Base-by-base conservation (phyloP, 495 filamentous ascomycete genomes). In the Entonaema liquescens region DNA sequence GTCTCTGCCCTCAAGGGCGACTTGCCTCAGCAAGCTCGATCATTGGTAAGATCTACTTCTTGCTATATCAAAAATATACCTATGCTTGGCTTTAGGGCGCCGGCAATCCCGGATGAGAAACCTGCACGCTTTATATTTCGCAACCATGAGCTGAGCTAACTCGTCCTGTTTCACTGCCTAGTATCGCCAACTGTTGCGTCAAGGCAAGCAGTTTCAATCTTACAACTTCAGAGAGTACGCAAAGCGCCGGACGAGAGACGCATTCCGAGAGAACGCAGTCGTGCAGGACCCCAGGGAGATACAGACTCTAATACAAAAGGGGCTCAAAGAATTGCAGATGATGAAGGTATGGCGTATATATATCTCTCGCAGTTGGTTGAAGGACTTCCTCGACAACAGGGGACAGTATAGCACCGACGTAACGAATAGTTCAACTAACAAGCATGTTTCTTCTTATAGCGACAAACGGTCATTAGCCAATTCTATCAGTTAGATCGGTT, bases 201-300 rank as follows among this genome's bases (percentile, higher is more conserved):
- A 94, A 80, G 89, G 92, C 17, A 86, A 88, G 56, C 92, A 96
- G 72, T 99, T 98, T 80, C 89, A 94, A 58, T 86, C 90, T 67
- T 99, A 97, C 85, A 98, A 98, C 80, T 99, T 97, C 86, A 89
- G 95, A 77, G 95, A 98, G 74, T 99, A 98, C 81, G 94, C 96
- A 29, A 92, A 88, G 77, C 89, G 96, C 63, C 87, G 95, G 76
- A 95, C 95, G 73, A 84, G 83, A 74, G 95, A 97, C 83, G 88
- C 92, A 9, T 99, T 99, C 78, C 87, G 92, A 62, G 94, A 95
- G 79, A 86, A 96, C 76, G 85, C 84, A 61, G 83, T 83, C 66
- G 83, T 86, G 12, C 87, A 92, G 65, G 94, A 95, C 58, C 78
- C 79, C 49, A 83, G 94, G 69, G 83, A 84, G 80, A 86, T 96